Evolutionary conservation across 805 yeast genomes (phyloP), one percentile per base, ranked within the genome.

Genomic region (Candida tallmaniae): DNA sequence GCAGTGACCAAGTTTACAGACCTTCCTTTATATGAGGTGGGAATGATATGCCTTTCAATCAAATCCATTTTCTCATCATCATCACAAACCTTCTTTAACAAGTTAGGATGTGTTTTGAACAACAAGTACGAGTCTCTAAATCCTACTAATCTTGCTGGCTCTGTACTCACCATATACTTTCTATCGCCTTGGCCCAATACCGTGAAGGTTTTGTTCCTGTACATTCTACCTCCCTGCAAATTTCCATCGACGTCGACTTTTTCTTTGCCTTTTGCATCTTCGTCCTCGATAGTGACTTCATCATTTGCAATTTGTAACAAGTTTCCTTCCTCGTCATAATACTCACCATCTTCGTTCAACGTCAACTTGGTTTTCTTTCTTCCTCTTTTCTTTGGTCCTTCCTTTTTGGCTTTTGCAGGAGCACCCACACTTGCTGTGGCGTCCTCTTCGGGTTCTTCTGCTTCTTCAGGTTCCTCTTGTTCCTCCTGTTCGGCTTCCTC

Each of bases 71-170:
- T 90, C 54, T 88, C 94, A 12, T 75, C 83, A 41, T 83, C 85
- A 8, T 75, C 68, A 29, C 89, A 68, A 8, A 83, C 76, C 41
- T 82, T 74, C 52, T 89, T 87, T 64, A 73, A 81, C 34, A 93
- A 65, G 32, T 76, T 68, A 32, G 78, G 74, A 61, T 90, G 96
- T 32, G 88, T 83, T 53, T 89, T 95, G 62, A 90, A 88, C 40
- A 90, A 68, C 34, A 88, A 66, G 51, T 90, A 88, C 2, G 96
- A 85, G 54, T 90, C 97, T 47, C 96, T 73, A 62, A 88, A 85
- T 3, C 97, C 97, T 41, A 90, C 87, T 50, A 90, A 78, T 47
- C 97, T 74, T 1, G 98, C 97, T 2, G 96, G 96, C 53, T 93
- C 98, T 0, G 97, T 89, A 2, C 95, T 81, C 31, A 93, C 74